phyloP scores from a whole-genome alignment of 805 yeast genomes.

The Martiniozyma abietophila region DNA sequence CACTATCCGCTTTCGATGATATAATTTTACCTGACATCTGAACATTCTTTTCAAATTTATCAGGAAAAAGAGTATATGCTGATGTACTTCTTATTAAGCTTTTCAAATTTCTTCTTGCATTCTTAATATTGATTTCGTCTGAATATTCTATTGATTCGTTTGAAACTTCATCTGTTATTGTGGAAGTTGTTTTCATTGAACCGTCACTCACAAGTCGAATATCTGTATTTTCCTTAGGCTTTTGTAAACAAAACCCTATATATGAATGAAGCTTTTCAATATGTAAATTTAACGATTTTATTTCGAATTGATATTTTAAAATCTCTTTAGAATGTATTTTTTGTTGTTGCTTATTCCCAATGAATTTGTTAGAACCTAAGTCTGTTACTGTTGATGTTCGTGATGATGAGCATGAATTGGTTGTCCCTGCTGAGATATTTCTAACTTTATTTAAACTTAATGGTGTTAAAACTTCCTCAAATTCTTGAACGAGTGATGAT shows the following conservation, averaged over 20 bases:
- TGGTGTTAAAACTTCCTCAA: not conserved
- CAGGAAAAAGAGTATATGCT: no score
- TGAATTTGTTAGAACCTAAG: slow-evolving; percentile 18
- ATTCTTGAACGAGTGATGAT: slow-evolving; percentile 3
- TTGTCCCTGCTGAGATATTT: slow-evolving; percentile 3
- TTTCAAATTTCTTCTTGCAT: slow-evolving; percentile 35
- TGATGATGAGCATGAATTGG: not conserved
- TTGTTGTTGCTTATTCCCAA: slow-evolving; percentile 18
- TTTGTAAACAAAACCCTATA: slow-evolving; percentile 48
- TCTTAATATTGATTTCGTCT: slow-evolving; percentile 42
- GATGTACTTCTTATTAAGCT: slow-evolving; percentile 26
- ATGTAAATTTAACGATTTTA: slow-evolving; percentile 43
- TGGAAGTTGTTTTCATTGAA: slow-evolving; percentile 15
- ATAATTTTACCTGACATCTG: no score
- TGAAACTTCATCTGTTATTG: slow-evolving; percentile 14
- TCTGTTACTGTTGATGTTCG: not conserved
- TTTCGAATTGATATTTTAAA: slow-evolving; percentile 42
- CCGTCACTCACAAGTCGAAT: slow-evolving; percentile 4
- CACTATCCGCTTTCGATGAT: no score
- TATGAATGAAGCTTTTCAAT: slow-evolving; percentile 48
- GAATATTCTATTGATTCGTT: slow-evolving; percentile 35
- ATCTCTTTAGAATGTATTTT: slow-evolving; percentile 35
- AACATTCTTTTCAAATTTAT: no score
- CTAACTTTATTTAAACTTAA: slow-evolving; percentile 8
- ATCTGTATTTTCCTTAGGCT: slow-evolving; percentile 16